Evolutionary conservation across 1,284 basidiomycete species (phyloP).

Genomic region (Leccinum brunneo-olivaceum): DNA sequence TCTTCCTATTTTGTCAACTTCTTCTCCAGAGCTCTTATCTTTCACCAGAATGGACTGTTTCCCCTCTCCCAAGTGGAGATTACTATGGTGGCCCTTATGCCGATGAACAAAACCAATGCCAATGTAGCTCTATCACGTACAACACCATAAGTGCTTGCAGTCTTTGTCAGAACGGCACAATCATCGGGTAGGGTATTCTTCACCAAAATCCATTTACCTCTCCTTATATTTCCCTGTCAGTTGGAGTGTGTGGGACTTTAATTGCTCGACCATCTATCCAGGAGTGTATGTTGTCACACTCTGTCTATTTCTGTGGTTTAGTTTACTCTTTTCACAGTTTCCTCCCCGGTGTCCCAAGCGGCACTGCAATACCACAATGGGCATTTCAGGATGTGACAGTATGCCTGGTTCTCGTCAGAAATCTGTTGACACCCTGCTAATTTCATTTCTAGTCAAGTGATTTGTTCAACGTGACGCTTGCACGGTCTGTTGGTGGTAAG

Average conservation of each 20-base stretch:
- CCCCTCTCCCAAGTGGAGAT: constrained; percentile 8
- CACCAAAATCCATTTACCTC: background rate
- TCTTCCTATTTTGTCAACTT: background rate
- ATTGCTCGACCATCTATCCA: constrained; percentile 20
- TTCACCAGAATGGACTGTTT: constrained; percentile 20
- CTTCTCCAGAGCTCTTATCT: constrained; percentile 3
- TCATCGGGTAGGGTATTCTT: constrained; percentile 12
- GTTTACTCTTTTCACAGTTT: constrained; percentile 18
- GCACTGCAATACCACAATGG: constrained; percentile 28
- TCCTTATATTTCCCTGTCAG: constrained; percentile 14
- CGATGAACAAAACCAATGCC: constrained; percentile 18
- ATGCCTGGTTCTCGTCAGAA: background rate
- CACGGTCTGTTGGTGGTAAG: constrained; percentile 23
- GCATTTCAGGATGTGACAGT: constrained; percentile 29
- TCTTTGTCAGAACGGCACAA: constrained; percentile 27
- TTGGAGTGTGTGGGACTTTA: constrained; percentile 25
- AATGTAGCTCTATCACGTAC: constrained; percentile 32
- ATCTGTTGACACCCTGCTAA: background rate
- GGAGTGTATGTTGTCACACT: constrained; percentile 12
- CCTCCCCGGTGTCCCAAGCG: constrained; percentile 16
- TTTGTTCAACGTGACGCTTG: constrained; percentile 18
- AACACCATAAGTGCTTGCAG: constrained; percentile 30
- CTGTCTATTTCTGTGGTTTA: background rate
- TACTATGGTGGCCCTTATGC: constrained; percentile 24
- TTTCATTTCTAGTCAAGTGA: constrained; percentile 11